phyloP scores from a whole-genome alignment of 768 basidiomycete genomes.

The Trametes maxima region DNA sequence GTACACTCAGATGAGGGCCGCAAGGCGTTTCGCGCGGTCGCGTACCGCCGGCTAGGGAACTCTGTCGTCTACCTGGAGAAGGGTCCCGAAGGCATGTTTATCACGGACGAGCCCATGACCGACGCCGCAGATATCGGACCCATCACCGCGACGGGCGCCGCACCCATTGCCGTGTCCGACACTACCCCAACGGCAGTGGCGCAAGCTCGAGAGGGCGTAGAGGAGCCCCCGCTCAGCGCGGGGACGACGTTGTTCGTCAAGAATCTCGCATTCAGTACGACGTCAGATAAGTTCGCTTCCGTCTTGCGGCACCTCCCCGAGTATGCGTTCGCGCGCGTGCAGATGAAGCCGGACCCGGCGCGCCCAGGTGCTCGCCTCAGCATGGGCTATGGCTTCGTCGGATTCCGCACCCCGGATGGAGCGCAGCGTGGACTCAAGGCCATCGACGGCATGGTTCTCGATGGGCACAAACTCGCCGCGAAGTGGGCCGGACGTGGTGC shows the following conservation, averaged over 20 bases:
- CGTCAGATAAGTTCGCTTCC: slow-evolving; percentile 66
- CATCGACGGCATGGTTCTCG: slow-evolving; percentile 80
- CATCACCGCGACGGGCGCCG: slow-evolving; percentile 27
- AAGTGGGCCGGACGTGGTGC: slow-evolving; percentile 84
- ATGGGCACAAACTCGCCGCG: slow-evolving; percentile 83
- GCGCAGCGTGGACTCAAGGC: slow-evolving; percentile 76
- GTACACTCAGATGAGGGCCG: slow-evolving; percentile 68
- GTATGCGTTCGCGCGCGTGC: slow-evolving; percentile 86
- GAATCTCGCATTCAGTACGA: slow-evolving; percentile 93
- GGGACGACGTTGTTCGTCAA: slow-evolving; percentile 93
- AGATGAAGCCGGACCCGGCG: slow-evolving; percentile 89
- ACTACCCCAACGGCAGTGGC: slow-evolving; percentile 33
- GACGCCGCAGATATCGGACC: slow-evolving; percentile 17
- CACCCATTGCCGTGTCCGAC: slow-evolving; percentile 48
- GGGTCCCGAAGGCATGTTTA: slow-evolving; percentile 84
- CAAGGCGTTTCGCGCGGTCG: slow-evolving; percentile 78
- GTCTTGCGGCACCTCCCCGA: slow-evolving; percentile 76
- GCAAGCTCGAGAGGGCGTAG: slow-evolving; percentile 30
- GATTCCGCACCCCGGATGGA: slow-evolving; percentile 75
- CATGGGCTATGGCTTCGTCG: slow-evolving; percentile 97
- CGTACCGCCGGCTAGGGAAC: slow-evolving; percentile 87
- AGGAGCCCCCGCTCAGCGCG: slow-evolving; percentile 49
- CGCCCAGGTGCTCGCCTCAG: slow-evolving; percentile 63
- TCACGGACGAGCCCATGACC: slow-evolving; percentile 21
- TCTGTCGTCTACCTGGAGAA: slow-evolving; percentile 92